phyloP scores from a whole-genome alignment of 2,329 filamentous ascomycete species.

The Teratosphaeria nubilosa region DNA sequence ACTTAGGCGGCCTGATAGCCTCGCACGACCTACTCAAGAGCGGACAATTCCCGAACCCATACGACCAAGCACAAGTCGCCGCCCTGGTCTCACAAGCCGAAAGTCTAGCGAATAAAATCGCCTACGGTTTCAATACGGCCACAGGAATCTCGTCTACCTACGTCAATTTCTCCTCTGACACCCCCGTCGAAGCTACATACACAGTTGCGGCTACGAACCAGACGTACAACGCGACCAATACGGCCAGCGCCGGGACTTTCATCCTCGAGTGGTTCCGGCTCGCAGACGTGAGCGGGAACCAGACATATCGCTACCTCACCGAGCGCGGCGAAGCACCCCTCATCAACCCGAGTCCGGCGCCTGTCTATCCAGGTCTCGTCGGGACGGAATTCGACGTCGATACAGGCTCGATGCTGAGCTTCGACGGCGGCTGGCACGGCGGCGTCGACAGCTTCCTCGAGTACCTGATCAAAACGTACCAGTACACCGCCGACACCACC shows the following conservation, averaged over 20 bases:
- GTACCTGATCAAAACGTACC: slow-evolving; percentile 8
- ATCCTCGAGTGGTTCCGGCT: slow-evolving; percentile 8
- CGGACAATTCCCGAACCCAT: slow-evolving; percentile 5
- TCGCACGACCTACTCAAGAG: slow-evolving; percentile 49
- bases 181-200: slow-evolving; percentile 2
- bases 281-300: slow-evolving; percentile 6
- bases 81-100: slow-evolving; percentile 4
- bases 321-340: slow-evolving; percentile 5
- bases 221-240: slow-evolving; percentile 8
- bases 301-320: slow-evolving; percentile 5
- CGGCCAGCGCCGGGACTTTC: slow-evolving; percentile 5
- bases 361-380: slow-evolving; percentile 4
- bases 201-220: slow-evolving; percentile 3
- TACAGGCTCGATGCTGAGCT: slow-evolving; percentile 8
- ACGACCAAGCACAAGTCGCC: slow-evolving; percentile 2
- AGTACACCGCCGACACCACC: slow-evolving; percentile 2
- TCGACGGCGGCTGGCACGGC: slow-evolving; percentile 6
- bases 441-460: slow-evolving; percentile 8
- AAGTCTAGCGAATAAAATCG: slow-evolving; percentile 5
- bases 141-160: slow-evolving; percentile 1
- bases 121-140: slow-evolving; percentile 4
- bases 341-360: slow-evolving; percentile 5
- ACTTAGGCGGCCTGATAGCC: slow-evolving; percentile 56
- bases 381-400: slow-evolving; percentile 13
- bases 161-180: slow-evolving; percentile 5